Conservation (phyloP, 2,329 filamentous ascomycete species). For the Herpotrichia juniperi region DNA sequence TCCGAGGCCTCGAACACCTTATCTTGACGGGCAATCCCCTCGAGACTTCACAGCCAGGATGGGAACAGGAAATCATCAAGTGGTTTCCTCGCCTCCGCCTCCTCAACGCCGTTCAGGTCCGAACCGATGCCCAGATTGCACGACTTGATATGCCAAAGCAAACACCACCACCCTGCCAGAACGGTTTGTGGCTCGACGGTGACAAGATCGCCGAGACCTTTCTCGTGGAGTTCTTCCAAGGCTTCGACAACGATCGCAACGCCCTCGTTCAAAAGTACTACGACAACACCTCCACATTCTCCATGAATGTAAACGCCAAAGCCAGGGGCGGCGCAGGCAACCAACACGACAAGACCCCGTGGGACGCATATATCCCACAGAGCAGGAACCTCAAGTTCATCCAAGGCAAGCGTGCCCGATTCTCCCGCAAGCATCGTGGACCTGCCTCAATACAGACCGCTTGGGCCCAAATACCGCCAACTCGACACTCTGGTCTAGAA, state of each 20-base stretch:
- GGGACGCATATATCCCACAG: slow-evolving; percentile 76
- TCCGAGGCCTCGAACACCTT: slow-evolving; percentile 79
- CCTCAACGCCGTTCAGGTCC: slow-evolving; percentile 74
- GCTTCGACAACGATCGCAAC: slow-evolving; percentile 75
- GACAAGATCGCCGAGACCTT: slow-evolving; percentile 77
- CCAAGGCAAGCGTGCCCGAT: slow-evolving; percentile 63
- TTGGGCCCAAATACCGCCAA: slow-evolving; percentile 74
- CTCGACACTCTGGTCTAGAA: slow-evolving; percentile 74
- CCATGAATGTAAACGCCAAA: slow-evolving; percentile 72
- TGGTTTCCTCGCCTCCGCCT: slow-evolving; percentile 85
- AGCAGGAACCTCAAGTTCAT: slow-evolving; percentile 81
- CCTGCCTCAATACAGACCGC: slow-evolving; percentile 67
- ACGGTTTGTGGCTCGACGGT: slow-evolving; percentile 76
- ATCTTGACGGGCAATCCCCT: slow-evolving; percentile 80
- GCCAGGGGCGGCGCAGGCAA: slow-evolving; percentile 55
- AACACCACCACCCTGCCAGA: slow-evolving; percentile 66
- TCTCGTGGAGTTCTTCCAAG: slow-evolving; percentile 72
- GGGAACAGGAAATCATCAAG: slow-evolving; percentile 70
- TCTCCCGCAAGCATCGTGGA: slow-evolving; percentile 71
- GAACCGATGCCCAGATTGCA: slow-evolving; percentile 31
- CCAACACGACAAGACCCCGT: slow-evolving; percentile 58
- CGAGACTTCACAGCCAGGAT: slow-evolving; percentile 54
- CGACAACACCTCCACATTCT: slow-evolving; percentile 77
- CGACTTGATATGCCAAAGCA: slow-evolving; percentile 48
- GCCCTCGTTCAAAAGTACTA: slow-evolving; percentile 72